Conservation (phyloP, 2,329 filamentous ascomycete genomes). For the Annulohypoxylon truncatum region DNA sequence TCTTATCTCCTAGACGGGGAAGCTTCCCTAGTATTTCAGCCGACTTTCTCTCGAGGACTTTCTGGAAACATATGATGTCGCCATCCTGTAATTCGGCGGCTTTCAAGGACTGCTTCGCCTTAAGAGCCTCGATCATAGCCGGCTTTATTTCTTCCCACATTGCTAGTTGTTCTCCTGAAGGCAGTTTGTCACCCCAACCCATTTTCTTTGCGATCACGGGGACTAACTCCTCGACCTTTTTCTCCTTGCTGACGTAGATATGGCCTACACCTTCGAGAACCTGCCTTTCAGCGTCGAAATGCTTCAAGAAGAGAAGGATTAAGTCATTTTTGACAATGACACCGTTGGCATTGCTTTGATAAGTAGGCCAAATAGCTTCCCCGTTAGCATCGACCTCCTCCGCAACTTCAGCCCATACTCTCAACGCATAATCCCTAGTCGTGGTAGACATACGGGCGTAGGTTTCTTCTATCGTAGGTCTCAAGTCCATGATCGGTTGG, state of each 20-base stretch:
- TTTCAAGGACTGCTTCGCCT: constrained; percentile 88
- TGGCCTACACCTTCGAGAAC: constrained; percentile 81
- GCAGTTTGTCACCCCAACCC: constrained; percentile 83
- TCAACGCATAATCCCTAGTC: constrained; percentile 76
- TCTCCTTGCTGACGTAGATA: constrained; percentile 86
- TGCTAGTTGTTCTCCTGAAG: constrained; percentile 69
- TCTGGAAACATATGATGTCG: constrained; percentile 96
- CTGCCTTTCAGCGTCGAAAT: constrained; percentile 85
- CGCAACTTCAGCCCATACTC: constrained; percentile 87
- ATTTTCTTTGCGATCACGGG: constrained; percentile 83
- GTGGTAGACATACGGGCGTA: constrained; percentile 62
- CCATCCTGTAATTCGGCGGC: constrained; percentile 96
- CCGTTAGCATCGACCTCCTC: constrained; percentile 75
- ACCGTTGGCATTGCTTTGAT: constrained; percentile 67
- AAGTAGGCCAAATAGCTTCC: constrained; percentile 76
- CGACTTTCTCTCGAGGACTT: constrained; percentile 63
- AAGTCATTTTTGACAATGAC: constrained; percentile 68
- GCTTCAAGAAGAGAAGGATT: constrained; percentile 91
- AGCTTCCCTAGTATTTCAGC: constrained; percentile 54
- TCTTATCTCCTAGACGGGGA: constrained; percentile 55
- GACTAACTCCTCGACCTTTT: constrained; percentile 87
- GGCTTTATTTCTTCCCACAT: constrained; percentile 99
- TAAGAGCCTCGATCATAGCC: constrained; percentile 95
- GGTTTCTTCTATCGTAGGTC: constrained; percentile 81
- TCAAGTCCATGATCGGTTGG: constrained; percentile 80